Evolutionary conservation across 441 rosid genomes (phyloP).

Genomic region (Capsella rubella): DNA sequence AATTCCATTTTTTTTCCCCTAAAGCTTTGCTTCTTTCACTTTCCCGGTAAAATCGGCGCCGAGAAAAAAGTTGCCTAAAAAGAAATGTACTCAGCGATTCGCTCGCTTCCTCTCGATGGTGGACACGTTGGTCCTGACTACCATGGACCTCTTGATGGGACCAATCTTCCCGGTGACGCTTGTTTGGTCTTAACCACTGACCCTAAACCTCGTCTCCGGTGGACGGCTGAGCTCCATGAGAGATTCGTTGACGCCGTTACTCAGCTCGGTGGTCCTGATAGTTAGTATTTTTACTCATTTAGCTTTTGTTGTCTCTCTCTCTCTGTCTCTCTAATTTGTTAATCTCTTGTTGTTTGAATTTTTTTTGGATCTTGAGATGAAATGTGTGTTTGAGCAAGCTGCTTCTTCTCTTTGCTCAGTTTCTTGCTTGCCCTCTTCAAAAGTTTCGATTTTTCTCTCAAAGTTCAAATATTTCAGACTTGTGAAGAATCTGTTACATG

Average conservation of each 20-base stretch:
- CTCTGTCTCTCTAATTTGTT: background rate
- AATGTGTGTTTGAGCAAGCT: constrained; percentile 32
- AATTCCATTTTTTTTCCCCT: background rate
- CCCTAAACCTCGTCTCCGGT: constrained; percentile 98
- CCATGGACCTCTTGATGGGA: constrained; percentile 69
- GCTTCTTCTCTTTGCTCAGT: background rate
- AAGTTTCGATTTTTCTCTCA: background rate
- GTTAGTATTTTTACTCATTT: constrained; percentile 50
- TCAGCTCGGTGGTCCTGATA: constrained; percentile 96
- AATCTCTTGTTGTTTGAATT: constrained; percentile 17
- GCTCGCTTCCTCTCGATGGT: constrained; percentile 75
- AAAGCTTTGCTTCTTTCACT: constrained; percentile 7
- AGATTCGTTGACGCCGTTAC: constrained; percentile 94
- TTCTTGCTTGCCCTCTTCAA: background rate
- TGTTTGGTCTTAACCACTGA: constrained; percentile 92
- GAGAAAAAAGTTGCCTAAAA: background rate
- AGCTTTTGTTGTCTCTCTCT: constrained; percentile 8
- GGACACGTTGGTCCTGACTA: constrained; percentile 53
- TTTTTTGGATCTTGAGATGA: constrained; percentile 36
- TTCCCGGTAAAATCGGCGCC: constrained; percentile 35
- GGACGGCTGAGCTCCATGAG: constrained; percentile 97
- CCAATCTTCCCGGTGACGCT: constrained; percentile 79
- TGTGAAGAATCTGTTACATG: constrained; percentile 2
- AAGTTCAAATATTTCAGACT: background rate
- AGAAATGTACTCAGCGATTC: constrained; percentile 78